Conservation (phyloP, 2,329 filamentous ascomycete genomes). For the Cordyceps sp. region DNA sequence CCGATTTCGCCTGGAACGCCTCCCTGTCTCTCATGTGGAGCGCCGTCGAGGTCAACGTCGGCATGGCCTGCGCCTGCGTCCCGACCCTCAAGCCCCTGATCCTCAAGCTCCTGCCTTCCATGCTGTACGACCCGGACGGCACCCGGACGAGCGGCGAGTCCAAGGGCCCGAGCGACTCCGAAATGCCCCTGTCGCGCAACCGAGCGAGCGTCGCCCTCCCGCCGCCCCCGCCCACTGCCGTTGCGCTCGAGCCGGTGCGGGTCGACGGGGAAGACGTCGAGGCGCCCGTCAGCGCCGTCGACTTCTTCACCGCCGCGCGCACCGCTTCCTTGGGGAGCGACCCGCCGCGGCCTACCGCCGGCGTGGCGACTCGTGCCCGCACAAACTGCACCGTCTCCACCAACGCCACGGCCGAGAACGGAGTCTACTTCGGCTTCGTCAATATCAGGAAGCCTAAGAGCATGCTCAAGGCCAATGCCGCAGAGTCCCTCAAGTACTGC, state of each 20-base stretch:
- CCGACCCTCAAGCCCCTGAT: slow-evolving; percentile 80
- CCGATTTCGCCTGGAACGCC: slow-evolving; percentile 54
- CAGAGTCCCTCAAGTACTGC: slow-evolving; percentile 56
- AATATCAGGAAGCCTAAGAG: slow-evolving; percentile 54
- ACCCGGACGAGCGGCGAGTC: slow-evolving; percentile 11
- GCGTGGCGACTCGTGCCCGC: slow-evolving; percentile 8
- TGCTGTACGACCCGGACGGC: slow-evolving; percentile 35
- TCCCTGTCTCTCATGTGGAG: slow-evolving; percentile 88
- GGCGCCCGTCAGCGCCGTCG: slow-evolving; percentile 19
- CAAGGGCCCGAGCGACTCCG: slow-evolving; percentile 15
- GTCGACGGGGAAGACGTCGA: slow-evolving; percentile 7
- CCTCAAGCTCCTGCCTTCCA: slow-evolving; percentile 40
- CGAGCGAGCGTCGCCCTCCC: not conserved
- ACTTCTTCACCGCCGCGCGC: slow-evolving; percentile 29
- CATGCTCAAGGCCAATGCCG: slow-evolving; percentile 45
- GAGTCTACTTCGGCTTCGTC: slow-evolving; percentile 61
- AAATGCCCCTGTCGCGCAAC: slow-evolving; percentile 9
- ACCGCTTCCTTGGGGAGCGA: slow-evolving; percentile 5
- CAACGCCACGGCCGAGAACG: slow-evolving; percentile 21
- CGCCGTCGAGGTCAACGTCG: slow-evolving; percentile 77
- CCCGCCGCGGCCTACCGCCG: not conserved
- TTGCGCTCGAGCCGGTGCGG: not conserved
- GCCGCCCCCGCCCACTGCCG: not conserved
- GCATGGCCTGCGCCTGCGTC: slow-evolving; percentile 83
- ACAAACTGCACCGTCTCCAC: slow-evolving; percentile 18